These are phyloP conservation scores for Aphanomyces invadans DNA, from an alignment of 352 stramenopile genomes.

Conservation along the genomic window DNA sequence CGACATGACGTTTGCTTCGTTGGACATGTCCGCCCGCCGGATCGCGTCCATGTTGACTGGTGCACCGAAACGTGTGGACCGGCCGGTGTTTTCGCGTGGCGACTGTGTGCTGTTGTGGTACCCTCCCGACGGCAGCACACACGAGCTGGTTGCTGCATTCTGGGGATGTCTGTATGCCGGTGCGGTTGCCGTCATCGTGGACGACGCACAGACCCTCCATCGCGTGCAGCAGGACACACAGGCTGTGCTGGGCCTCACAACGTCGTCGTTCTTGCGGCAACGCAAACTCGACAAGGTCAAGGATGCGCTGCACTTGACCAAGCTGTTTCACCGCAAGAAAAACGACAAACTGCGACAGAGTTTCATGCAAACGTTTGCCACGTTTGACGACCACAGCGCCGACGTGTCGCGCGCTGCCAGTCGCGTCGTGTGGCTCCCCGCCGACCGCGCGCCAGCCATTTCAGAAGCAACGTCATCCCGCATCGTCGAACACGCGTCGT, in stretches of 20 bases:
- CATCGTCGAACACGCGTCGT: no score
- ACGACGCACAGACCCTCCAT: background rate
- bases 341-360: no score
- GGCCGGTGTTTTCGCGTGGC: background rate
- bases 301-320: background rate
- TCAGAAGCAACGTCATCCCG: background rate
- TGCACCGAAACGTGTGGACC: background rate
- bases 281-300: constrained; percentile 7
- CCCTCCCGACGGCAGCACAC: background rate
- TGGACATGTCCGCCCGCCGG: background rate
- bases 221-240: background rate
- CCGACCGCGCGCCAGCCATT: background rate
- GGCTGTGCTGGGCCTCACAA: background rate
- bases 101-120: background rate
- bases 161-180: constrained; percentile 7
- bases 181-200: background rate
- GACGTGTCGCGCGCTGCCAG: background rate
- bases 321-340: background rate
- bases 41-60: background rate
- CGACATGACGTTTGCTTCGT: constrained; percentile 4
- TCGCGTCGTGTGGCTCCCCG: background rate
- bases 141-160: background rate
- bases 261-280: background rate
- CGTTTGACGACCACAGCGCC: background rate
- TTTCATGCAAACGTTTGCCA: no score